Evolutionary conservation across 2,329 filamentous ascomycete genomes (phyloP).

Genomic region (Penicillium sp.): DNA sequence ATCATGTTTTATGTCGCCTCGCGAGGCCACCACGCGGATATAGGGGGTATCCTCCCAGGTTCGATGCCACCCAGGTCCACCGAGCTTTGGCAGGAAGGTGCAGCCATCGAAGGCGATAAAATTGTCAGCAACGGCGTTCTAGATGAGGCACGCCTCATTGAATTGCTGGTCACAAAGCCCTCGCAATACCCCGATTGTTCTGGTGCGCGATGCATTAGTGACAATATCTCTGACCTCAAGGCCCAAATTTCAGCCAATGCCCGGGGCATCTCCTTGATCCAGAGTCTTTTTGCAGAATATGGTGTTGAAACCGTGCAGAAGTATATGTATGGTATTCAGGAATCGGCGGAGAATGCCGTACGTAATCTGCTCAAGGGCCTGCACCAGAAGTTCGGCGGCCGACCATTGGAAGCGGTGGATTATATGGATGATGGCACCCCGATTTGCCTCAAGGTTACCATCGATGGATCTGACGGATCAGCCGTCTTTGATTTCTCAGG

Average conservation of each 20-base stretch:
- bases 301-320: slow-evolving; percentile 74
- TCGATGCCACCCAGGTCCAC: slow-evolving; percentile 69
- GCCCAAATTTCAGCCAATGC: slow-evolving; percentile 86
- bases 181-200: slow-evolving; percentile 73
- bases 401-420: slow-evolving; percentile 72
- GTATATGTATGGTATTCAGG: slow-evolving; percentile 81
- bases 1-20: slow-evolving; percentile 83
- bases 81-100: slow-evolving; percentile 50
- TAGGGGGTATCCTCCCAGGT: slow-evolving; percentile 78
- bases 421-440: slow-evolving; percentile 87
- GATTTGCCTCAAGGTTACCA: slow-evolving; percentile 72
- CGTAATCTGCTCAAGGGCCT: slow-evolving; percentile 71
- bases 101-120: slow-evolving; percentile 52
- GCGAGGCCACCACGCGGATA: slow-evolving; percentile 79
- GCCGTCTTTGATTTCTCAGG: slow-evolving; percentile 77
- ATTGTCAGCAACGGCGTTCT: slow-evolving; percentile 75
- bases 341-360: slow-evolving; percentile 76
- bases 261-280: slow-evolving; percentile 78
- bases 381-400: slow-evolving; percentile 66
- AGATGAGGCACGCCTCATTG: slow-evolving; percentile 72
- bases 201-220: slow-evolving; percentile 74
- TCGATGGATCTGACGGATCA: slow-evolving; percentile 71
- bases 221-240: slow-evolving; percentile 84
- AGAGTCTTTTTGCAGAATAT: slow-evolving; percentile 73
- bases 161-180: slow-evolving; percentile 71